These are phyloP conservation scores for Trifolium fragiferum DNA, from an alignment of 306 rosid species.

Conservation along the genomic window DNA sequence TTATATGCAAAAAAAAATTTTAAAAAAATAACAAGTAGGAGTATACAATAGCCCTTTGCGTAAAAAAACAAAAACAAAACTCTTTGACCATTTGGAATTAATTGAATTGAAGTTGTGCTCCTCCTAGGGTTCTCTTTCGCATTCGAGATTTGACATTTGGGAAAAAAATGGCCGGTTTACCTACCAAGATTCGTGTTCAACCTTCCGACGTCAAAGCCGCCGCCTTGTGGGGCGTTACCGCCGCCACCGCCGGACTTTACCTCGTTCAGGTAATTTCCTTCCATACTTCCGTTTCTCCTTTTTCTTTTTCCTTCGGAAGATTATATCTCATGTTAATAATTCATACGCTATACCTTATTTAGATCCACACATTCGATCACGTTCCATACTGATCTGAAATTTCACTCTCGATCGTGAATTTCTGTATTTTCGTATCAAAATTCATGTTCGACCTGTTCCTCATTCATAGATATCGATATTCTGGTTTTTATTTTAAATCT, in stretches of 20 bases:
- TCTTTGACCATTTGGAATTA: slow-evolving; percentile 4
- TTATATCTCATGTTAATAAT: slow-evolving; percentile 1
- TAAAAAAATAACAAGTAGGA: no score
- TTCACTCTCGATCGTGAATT: not conserved
- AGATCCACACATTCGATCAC: not conserved
- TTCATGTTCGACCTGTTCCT: slow-evolving; percentile 2
- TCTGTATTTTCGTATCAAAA: not conserved
- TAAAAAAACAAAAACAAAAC: no score
- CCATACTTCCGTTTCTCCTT: no score
- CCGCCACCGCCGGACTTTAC: slow-evolving; percentile 66
- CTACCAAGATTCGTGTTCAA: slow-evolving; percentile 59
- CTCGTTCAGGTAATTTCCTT: slow-evolving; percentile 65
- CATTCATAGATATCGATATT: not conserved
- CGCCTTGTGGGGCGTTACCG: slow-evolving; percentile 86
- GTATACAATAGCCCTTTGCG: no score
- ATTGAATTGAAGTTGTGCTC: slow-evolving; percentile 27
- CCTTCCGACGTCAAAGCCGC: slow-evolving; percentile 70
- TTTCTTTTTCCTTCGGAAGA: not conserved
- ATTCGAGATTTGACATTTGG: slow-evolving; percentile 27
- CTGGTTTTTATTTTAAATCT: not conserved
- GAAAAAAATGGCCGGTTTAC: slow-evolving; percentile 58
- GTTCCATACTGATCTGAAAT: slow-evolving; percentile 28
- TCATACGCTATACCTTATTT: slow-evolving; percentile 7
- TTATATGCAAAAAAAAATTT: no score
- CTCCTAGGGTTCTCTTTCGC: slow-evolving; percentile 46